Conservation (phyloP, 192 early-diverging fungal species). For the Jimgerdemannia flammicorona region DNA sequence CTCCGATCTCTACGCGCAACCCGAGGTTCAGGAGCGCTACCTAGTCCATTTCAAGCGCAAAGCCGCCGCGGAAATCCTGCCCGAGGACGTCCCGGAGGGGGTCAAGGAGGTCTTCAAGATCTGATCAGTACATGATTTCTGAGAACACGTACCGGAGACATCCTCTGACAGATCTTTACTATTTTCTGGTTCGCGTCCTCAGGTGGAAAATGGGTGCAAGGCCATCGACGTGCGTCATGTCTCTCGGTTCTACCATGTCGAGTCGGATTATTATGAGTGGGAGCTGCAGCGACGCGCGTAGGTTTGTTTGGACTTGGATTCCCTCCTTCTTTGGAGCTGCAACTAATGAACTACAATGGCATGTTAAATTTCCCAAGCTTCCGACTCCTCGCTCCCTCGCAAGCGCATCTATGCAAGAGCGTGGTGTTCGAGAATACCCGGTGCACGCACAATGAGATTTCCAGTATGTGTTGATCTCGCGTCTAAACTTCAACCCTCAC, state of each 20-base stretch:
- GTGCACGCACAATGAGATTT: slow-evolving; percentile 45
- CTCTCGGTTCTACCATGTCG: slow-evolving; percentile 65
- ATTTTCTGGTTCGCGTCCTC: not conserved
- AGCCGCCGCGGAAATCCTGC: not conserved
- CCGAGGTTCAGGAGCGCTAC: not conserved
- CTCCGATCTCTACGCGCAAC: not conserved
- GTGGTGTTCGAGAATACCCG: slow-evolving; percentile 89
- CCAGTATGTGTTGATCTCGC: slow-evolving; percentile 28
- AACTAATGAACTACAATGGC: no score
- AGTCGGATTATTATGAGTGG: slow-evolving; percentile 79
- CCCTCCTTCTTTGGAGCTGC: no score
- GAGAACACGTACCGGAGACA: not conserved
- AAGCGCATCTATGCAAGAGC: slow-evolving; percentile 84
- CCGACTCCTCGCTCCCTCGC: slow-evolving; percentile 62
- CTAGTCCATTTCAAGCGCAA: not conserved
- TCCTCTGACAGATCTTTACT: not conserved
- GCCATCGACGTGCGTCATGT: not conserved
- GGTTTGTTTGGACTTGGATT: slow-evolving; percentile 19
- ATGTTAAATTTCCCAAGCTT: slow-evolving; percentile 23
- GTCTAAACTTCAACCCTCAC: slow-evolving; percentile 17
- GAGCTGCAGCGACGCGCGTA: slow-evolving; percentile 65
- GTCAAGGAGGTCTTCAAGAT: not conserved
- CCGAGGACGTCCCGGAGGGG: not conserved
- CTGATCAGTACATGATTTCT: not conserved
- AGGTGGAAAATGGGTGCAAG: not conserved